Evolutionary conservation across 192 early-diverging fungal species (phyloP).

Genomic region (Linnemannia hyalina): DNA sequence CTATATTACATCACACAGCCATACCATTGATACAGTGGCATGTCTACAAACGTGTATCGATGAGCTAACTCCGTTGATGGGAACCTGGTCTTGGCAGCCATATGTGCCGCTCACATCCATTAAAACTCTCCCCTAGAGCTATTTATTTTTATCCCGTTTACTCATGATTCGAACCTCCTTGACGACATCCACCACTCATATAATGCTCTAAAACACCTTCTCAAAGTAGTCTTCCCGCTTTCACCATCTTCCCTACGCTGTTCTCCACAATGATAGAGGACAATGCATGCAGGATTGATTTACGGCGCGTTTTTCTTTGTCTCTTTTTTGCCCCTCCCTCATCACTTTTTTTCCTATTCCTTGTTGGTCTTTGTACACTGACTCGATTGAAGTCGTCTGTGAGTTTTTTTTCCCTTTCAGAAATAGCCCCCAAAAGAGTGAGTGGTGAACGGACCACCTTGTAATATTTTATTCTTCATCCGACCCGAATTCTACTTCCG

Average conservation of each 20-base stretch:
- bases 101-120: neutral
- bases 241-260: neutral
- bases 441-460: slow-evolving; percentile 25
- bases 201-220: neutral
- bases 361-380: too few species aligned
- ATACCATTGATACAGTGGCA: too few species aligned
- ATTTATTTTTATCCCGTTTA: too few species aligned
- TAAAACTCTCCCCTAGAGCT: too few species aligned
- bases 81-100: slow-evolving; percentile 20
- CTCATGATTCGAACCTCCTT: neutral
- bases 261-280: neutral
- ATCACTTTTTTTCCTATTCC: neutral
- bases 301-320: neutral
- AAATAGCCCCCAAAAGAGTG: neutral
- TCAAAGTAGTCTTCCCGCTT: neutral
- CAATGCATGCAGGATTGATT: slow-evolving; percentile 6
- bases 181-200: neutral
- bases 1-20: too few species aligned
- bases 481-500: slow-evolving; percentile 22
- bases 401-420: neutral
- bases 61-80: neutral
- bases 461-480: slow-evolving; percentile 6
- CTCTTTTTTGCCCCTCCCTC: neutral
- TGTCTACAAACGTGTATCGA: too few species aligned
- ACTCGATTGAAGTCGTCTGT: too few species aligned